These are phyloP conservation scores for Tephrocybe sp. DNA, from an alignment of 768 basidiomycete genomes.

Conservation along the genomic window DNA sequence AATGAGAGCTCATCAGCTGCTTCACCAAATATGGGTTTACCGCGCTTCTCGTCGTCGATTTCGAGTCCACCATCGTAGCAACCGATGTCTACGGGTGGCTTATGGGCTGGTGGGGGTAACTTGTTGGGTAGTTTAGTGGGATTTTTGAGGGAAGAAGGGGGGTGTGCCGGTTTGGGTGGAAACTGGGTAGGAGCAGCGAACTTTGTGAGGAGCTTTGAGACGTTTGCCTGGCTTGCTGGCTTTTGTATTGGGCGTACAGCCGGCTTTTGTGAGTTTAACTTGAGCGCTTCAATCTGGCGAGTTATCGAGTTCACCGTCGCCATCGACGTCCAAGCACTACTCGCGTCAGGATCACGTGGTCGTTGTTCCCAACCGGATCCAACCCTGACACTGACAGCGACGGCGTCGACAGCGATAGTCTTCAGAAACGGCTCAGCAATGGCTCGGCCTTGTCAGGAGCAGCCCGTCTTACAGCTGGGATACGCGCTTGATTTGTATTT, in stretches of 20 bases:
- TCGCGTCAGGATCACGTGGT: conserved; percentile 13
- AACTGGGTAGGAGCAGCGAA: conserved; percentile 65
- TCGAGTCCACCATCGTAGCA: conserved; percentile 97
- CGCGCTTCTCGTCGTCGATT: conserved; percentile 76
- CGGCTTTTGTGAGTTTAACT: conserved; percentile 55
- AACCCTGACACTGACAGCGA: too few species aligned
- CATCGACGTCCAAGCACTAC: conserved; percentile 24
- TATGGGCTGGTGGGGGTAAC: conserved; percentile 23
- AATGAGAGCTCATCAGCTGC: conserved; percentile 80
- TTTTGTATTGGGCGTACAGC: conserved; percentile 41
- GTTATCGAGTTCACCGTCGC: conserved; percentile 58
- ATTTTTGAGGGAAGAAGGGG: conserved; percentile 43
- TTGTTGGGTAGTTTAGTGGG: conserved; percentile 22
- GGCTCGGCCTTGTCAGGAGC: too few species aligned
- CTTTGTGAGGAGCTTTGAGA: conserved; percentile 72
- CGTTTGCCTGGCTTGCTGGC: conserved; percentile 55
- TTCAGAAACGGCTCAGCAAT: not conserved
- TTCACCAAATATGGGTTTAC: conserved; percentile 71
- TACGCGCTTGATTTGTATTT: too few species aligned
- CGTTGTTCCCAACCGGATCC: not conserved
- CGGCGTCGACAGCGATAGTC: too few species aligned
- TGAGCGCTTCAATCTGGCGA: conserved; percentile 66
- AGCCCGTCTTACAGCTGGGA: too few species aligned
- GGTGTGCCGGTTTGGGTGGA: conserved; percentile 31
- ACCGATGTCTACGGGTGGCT: conserved; percentile 68